A percentile compares a stretch with the other conserved stretches of the same genome.
These are phyloP conservation scores for Volutella citrinella DNA, from an alignment of 2,329 filamentous ascomycete species.

Conservation along the genomic window DNA sequence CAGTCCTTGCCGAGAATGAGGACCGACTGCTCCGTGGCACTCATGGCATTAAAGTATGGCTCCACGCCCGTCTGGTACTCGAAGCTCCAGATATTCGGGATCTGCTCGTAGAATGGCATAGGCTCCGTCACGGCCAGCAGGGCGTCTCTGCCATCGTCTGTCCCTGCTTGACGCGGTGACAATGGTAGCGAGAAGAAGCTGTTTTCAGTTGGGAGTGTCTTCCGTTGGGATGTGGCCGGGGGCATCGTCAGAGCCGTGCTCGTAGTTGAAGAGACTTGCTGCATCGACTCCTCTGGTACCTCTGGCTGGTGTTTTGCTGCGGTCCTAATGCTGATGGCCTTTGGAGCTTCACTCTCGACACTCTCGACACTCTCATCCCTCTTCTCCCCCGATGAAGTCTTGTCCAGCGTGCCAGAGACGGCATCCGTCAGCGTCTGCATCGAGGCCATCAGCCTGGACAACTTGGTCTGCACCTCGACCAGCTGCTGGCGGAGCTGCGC, in stretches of 20 bases:
- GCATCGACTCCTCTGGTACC: too few species aligned
- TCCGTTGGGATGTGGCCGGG: too few species aligned
- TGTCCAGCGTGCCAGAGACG: conserved; percentile 23
- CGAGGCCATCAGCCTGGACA: conserved; percentile 21
- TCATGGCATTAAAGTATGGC: conserved; percentile 23
- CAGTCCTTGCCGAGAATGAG: conserved; percentile 23
- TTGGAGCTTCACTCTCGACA: too few species aligned
- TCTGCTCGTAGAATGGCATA: conserved; percentile 19
- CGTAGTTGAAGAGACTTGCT: too few species aligned
- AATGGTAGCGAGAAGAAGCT: too few species aligned
- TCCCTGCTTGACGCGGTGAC: background rate
- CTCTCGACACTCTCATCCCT: too few species aligned
- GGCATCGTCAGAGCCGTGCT: too few species aligned
- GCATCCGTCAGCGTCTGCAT: conserved; percentile 23
- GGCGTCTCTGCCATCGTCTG: conserved; percentile 1
- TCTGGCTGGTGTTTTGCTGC: too few species aligned
- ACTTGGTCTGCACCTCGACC: conserved; percentile 25
- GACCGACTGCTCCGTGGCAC: conserved; percentile 18
- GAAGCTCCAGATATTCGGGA: conserved; percentile 29
- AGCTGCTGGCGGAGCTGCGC: conserved; percentile 22
- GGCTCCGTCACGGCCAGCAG: conserved; percentile 9
- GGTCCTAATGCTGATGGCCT: too few species aligned
- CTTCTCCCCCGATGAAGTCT: too few species aligned
- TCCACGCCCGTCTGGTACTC: conserved; percentile 30
- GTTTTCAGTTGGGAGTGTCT: too few species aligned